A percentile compares a stretch with the other conserved stretches of the same genome.
phyloP scores from a whole-genome alignment of 305 asterid genomes.

The Coffea humblotiana region DNA sequence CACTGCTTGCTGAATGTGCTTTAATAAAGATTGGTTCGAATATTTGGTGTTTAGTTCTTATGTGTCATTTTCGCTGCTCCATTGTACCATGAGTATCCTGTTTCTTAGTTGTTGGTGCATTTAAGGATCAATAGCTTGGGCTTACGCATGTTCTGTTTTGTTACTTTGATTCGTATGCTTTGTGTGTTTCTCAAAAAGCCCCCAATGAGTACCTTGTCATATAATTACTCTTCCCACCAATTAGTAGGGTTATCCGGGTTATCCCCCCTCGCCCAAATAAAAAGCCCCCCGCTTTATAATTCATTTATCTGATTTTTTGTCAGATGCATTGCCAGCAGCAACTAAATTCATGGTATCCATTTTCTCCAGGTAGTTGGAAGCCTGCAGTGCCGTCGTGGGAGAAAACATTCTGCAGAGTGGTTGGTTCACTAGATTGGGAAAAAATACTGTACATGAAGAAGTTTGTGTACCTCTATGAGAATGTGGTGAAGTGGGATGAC shows the following conservation, averaged over 20 bases:
- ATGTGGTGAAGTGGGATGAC: slow-evolving; percentile 64
- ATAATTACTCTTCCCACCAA: neutral
- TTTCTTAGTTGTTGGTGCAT: neutral
- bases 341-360: neutral
- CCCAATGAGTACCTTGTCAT: neutral
- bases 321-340: neutral
- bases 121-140: neutral
- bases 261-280: too few relatives aligned
- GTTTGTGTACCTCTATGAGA: slow-evolving; percentile 44
- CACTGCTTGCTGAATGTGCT: neutral
- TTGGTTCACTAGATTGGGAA: slow-evolving; percentile 62
- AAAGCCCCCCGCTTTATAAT: neutral
- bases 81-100: too few relatives aligned
- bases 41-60: neutral
- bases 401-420: slow-evolving; percentile 55
- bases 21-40: neutral
- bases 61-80: neutral
- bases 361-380: slow-evolving; percentile 49
- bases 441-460: slow-evolving; percentile 47
- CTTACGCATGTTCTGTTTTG: neutral
- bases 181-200: neutral
- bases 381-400: slow-evolving; percentile 71
- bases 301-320: neutral
- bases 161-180: neutral
- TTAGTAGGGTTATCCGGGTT: too few relatives aligned